These are phyloP conservation scores for Talaromyces funiculosus DNA, from an alignment of 2,329 filamentous ascomycete genomes.

Conservation along the genomic window DNA sequence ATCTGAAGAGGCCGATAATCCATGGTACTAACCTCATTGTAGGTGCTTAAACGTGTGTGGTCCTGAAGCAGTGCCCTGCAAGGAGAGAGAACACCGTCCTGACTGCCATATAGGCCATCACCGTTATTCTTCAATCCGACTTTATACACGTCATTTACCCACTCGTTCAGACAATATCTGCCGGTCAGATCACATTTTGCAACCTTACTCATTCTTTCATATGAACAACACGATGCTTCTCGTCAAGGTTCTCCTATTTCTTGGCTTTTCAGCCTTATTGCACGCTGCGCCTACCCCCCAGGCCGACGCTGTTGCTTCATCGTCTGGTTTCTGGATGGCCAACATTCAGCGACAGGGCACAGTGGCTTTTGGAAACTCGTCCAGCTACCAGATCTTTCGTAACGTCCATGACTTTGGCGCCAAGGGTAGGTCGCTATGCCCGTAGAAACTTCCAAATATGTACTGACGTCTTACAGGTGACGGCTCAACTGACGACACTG, in stretches of 20 bases:
- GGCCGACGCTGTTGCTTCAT: constrained; percentile 14
- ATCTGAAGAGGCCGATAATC: not conserved
- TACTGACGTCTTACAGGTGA: constrained; percentile 46
- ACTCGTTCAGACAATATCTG: constrained; percentile 7
- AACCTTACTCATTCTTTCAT: not conserved
- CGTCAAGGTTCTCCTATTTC: constrained; percentile 27
- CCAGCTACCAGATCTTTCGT: constrained; percentile 65
- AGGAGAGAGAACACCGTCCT: not conserved
- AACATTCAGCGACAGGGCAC: constrained; percentile 63
- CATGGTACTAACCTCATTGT: not conserved
- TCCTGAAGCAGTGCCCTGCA: not conserved
- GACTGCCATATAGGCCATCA: not conserved
- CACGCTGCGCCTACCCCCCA: constrained; percentile 28
- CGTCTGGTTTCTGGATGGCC: constrained; percentile 64
- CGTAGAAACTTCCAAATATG: no score
- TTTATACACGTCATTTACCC: not conserved
- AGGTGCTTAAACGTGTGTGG: not conserved
- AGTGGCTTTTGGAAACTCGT: constrained; percentile 54
- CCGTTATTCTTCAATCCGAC: not conserved
- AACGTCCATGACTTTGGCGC: constrained; percentile 74
- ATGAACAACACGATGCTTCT: constrained; percentile 12
- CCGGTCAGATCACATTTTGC: constrained; percentile 9
- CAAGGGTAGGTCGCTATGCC: no score
- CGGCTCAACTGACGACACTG: constrained; percentile 73
- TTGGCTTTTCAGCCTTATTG: constrained; percentile 24